phyloP scores from a whole-genome alignment of 371 early-diverging fungal genomes.

The Mortierella sp. region DNA sequence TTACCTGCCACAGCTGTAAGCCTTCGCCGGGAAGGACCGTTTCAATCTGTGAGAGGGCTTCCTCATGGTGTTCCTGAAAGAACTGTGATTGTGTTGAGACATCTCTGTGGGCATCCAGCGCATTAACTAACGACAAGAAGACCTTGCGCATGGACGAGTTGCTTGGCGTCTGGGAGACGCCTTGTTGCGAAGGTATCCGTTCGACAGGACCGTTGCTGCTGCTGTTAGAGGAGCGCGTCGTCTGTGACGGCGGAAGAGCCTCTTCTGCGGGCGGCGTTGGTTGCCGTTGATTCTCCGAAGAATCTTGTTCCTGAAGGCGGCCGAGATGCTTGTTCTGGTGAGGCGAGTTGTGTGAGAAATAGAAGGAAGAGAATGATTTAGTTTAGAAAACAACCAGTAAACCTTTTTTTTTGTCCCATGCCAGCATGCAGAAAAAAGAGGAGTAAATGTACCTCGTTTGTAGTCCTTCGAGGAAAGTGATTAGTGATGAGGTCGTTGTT shows the following conservation, averaged over 20 bases:
- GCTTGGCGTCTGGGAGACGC: not conserved
- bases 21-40: not conserved
- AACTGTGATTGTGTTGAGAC: not conserved
- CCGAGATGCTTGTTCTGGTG: too few species aligned
- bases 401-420: too few species aligned
- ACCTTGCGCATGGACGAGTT: not conserved
- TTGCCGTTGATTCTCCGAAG: not conserved
- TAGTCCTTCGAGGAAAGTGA: not conserved
- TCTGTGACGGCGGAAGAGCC: not conserved
- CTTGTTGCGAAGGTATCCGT: not conserved
- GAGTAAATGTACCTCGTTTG: not conserved
- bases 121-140: not conserved
- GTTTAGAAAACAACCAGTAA: too few species aligned
- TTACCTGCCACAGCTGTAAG: not conserved
- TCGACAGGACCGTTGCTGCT: not conserved
- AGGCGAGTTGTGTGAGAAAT: not conserved
- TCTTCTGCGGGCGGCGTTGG: not conserved
- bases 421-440: not conserved
- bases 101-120: not conserved
- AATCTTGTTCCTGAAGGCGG: not conserved
- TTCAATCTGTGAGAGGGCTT: not conserved
- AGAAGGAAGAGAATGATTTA: not conserved
- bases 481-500: slow-evolving; percentile 10
- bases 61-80: too few species aligned
- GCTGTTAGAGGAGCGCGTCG: not conserved